These are phyloP conservation scores for Gelatoporia subvermispora DNA, from an alignment of 768 basidiomycete species.

Conservation along the genomic window DNA sequence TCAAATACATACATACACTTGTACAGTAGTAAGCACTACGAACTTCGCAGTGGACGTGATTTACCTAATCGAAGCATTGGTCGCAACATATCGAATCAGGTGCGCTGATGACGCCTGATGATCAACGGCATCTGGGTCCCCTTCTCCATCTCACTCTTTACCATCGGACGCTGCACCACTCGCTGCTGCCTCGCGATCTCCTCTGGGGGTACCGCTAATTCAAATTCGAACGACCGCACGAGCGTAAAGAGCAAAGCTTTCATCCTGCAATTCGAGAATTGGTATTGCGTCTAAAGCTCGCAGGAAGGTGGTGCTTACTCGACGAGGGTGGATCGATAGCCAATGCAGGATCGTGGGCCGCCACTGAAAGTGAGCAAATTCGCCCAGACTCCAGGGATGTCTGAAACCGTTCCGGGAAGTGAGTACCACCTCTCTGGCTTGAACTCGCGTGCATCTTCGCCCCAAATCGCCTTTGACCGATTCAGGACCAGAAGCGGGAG, in stretches of 20 bases:
- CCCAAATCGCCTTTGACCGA: conserved; percentile 51
- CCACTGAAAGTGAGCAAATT: conserved; percentile 57
- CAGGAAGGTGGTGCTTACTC: neutral
- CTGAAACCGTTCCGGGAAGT: conserved; percentile 36
- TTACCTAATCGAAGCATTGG: no score
- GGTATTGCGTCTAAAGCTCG: neutral
- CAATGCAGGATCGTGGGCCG: conserved; percentile 63
- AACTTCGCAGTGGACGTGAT: no score
- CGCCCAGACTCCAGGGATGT: conserved; percentile 56
- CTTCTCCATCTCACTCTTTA: conserved; percentile 7
- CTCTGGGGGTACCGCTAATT: conserved; percentile 17
- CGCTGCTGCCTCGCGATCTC: conserved; percentile 11
- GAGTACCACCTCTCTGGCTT: conserved; percentile 61
- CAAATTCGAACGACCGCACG: conserved; percentile 22
- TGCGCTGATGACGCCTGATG: conserved; percentile 11
- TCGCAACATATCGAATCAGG: no score
- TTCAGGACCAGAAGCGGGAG: conserved; percentile 54
- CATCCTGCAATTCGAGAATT: conserved; percentile 11
- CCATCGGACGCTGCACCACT: conserved; percentile 17
- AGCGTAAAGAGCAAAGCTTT: conserved; percentile 26
- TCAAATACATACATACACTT: no score
- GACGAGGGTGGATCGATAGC: conserved; percentile 57
- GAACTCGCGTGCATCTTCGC: conserved; percentile 59
- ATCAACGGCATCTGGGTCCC: conserved; percentile 21
- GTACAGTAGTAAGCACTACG: no score